Percentiles rank a stretch among this genome's conserved stretches.
Conservation (phyloP, 179 eudicot species). For the Spinacia oleracea region DNA sequence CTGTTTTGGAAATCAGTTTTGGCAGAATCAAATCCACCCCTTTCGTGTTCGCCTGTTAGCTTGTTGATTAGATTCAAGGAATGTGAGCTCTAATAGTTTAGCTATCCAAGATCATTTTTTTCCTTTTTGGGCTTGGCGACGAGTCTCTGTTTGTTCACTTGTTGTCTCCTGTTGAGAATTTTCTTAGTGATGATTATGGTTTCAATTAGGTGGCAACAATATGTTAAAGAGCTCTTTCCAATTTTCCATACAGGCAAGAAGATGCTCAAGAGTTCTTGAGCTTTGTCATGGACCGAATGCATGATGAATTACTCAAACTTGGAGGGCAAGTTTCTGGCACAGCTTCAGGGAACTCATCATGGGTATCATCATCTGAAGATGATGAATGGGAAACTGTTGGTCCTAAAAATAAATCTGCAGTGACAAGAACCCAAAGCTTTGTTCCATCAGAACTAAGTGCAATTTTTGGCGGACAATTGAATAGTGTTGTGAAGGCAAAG, state of each 20-base stretch:
- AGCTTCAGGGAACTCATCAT: conserved; percentile 46
- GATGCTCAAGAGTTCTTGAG: conserved; percentile 96
- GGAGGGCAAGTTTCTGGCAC: conserved; percentile 53
- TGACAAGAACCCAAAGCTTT: conserved; percentile 88
- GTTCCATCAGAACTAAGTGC: conserved; percentile 80
- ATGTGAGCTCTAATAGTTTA: background rate
- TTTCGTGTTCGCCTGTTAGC: background rate
- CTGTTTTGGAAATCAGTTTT: background rate
- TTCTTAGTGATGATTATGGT: background rate
- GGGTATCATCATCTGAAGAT: conserved; percentile 73
- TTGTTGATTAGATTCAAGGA: background rate
- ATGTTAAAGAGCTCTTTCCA: conserved; percentile 7
- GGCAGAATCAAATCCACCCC: background rate
- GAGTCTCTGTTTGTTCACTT: background rate
- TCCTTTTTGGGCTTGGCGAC: background rate
- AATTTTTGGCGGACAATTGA: conserved; percentile 80
- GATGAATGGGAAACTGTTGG: conserved; percentile 99
- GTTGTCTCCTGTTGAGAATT: background rate
- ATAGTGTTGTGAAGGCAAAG: conserved; percentile 81
- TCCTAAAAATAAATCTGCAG: conserved; percentile 94
- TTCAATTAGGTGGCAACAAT: background rate
- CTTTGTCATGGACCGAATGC: conserved; percentile 86
- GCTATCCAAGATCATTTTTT: background rate
- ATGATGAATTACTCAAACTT: conserved; percentile 84
- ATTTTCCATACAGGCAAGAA: conserved; percentile 64